A percentile compares a stretch with the other conserved stretches of the same genome.
phyloP scores from a whole-genome alignment of 257 asterid species.

The Jacaranda copaia region DNA sequence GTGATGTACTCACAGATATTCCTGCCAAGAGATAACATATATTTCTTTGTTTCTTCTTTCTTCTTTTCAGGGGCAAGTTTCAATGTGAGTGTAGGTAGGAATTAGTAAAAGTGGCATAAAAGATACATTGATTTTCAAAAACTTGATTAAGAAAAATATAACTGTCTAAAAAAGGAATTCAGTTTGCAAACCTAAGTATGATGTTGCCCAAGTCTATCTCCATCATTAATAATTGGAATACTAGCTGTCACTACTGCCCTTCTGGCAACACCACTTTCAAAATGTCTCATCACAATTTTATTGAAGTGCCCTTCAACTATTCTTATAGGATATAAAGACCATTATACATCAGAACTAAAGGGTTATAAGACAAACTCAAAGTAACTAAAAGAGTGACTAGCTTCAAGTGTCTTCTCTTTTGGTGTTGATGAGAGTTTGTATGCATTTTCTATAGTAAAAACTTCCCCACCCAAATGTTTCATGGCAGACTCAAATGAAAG shows the following conservation, averaged over 20 bases:
- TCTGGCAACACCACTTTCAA: constrained; percentile 97
- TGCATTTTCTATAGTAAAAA: constrained; percentile 92
- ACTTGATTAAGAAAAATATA: constrained; percentile 1
- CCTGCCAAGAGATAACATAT: constrained; percentile 1
- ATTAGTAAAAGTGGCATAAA: not conserved
- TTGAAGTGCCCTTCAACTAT: constrained; percentile 95
- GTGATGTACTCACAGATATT: not conserved
- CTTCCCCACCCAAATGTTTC: constrained; percentile 90
- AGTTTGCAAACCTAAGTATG: constrained; percentile 82
- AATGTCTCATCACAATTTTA: constrained; percentile 94
- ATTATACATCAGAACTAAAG: constrained; percentile 14
- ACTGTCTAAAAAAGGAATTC: not conserved
- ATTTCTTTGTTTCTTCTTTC: not conserved
- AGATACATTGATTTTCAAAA: not conserved
- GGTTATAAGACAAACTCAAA: not conserved
- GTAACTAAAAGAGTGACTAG: constrained; percentile 41
- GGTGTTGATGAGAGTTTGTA: constrained; percentile 97
- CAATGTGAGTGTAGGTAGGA: not conserved
- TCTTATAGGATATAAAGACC: constrained; percentile 74
- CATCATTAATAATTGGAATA: constrained; percentile 94
- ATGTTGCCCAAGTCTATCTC: constrained; percentile 99
- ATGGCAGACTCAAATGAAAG: constrained; percentile 97
- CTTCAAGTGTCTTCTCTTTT: constrained; percentile 98
- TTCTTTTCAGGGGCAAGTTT: not conserved
- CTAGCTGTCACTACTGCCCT: constrained; percentile 80